Evolutionary conservation across 2,329 filamentous ascomycete genomes (phyloP).

Genomic region (Stylonectria norvegica): DNA sequence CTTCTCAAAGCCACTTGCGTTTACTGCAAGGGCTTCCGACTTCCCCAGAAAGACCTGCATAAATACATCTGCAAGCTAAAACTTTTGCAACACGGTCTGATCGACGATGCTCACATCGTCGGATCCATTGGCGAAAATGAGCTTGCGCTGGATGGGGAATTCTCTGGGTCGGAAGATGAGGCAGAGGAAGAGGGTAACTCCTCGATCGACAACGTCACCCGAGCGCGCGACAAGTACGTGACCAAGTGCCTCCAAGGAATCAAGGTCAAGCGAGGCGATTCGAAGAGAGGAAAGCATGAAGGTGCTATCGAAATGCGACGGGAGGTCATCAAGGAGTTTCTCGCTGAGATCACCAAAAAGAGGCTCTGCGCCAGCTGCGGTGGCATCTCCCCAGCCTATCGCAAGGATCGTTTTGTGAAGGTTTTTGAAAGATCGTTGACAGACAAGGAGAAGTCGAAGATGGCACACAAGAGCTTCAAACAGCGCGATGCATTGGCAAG

Average conservation of each 20-base stretch:
- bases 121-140: constrained; percentile 49
- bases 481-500: constrained; percentile 65
- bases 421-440: constrained; percentile 83
- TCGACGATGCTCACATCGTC: constrained; percentile 63
- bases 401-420: constrained; percentile 88
- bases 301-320: constrained; percentile 74
- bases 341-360: constrained; percentile 65
- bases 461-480: constrained; percentile 67
- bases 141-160: constrained; percentile 33
- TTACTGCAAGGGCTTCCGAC: constrained; percentile 84
- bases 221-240: constrained; percentile 64
- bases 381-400: constrained; percentile 75
- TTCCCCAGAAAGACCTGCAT: constrained; percentile 73
- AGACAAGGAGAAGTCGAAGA: constrained; percentile 71
- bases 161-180: constrained; percentile 48
- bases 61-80: constrained; percentile 80
- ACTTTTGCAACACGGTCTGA: constrained; percentile 78
- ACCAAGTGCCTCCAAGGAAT: constrained; percentile 65
- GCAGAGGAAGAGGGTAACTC: constrained; percentile 62
- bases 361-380: constrained; percentile 65
- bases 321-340: constrained; percentile 74
- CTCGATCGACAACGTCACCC: constrained; percentile 49
- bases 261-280: constrained; percentile 45
- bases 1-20: constrained; percentile 83
- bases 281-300: constrained; percentile 71